A percentile compares a stretch with the other conserved stretches of the same genome.
Conservation (phyloP, 1,139 yeast species). For the Ashbya aceris region DNA sequence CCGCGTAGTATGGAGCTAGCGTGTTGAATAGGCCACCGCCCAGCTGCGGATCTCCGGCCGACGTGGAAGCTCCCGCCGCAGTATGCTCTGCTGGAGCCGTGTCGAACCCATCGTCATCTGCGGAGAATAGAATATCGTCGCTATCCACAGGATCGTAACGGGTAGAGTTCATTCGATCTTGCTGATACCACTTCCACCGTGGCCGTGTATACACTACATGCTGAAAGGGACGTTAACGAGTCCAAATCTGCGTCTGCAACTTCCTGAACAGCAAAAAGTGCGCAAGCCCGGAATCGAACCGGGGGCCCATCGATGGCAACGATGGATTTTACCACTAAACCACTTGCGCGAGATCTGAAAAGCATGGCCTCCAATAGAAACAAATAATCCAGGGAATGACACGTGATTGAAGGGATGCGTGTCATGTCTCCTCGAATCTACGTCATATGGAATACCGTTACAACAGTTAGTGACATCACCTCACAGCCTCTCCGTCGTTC, state of each 20-base stretch:
- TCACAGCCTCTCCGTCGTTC: no score
- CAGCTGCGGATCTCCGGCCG: slow-evolving; percentile 6
- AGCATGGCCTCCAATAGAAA: no score
- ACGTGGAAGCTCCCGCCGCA: not conserved
- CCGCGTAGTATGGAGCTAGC: slow-evolving; percentile 23
- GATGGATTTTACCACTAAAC: slow-evolving; percentile 19
- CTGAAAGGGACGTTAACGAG: not conserved
- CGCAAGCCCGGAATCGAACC: slow-evolving; percentile 24
- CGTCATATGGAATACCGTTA: no score
- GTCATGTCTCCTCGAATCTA: no score
- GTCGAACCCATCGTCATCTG: not conserved
- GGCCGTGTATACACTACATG: not conserved
- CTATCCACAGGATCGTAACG: not conserved
- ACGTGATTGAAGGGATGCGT: no score
- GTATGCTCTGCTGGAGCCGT: not conserved
- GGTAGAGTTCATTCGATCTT: not conserved
- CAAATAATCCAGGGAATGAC: no score
- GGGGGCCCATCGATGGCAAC: slow-evolving; percentile 23
- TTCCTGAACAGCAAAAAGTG: slow-evolving; percentile 8
- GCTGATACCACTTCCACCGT: not conserved
- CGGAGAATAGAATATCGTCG: slow-evolving; percentile 1
- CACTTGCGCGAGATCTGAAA: not conserved
- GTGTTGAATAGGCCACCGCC: slow-evolving; percentile 23
- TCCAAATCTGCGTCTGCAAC: not conserved
- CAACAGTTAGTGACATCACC: no score